Percentiles rank a stretch among this genome's conserved stretches.
Evolutionary conservation across 768 basidiomycete species (phyloP).

Genomic region (Peribolospora baueri): DNA sequence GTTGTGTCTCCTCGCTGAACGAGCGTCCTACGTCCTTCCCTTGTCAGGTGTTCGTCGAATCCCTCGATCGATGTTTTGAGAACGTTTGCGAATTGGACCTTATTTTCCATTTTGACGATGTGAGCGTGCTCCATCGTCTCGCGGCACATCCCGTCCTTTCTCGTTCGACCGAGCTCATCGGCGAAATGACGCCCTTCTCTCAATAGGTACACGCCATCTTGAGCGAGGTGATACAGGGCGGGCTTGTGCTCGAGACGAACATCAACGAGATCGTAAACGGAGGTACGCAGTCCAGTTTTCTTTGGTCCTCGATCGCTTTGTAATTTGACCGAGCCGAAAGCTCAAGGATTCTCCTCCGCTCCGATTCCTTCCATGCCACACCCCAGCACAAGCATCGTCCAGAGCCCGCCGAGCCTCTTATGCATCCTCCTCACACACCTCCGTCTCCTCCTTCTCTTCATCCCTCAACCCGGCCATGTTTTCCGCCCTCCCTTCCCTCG

Average conservation of each 20-base stretch:
- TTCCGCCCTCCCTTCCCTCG: too few relatives aligned
- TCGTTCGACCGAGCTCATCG: background rate
- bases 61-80: slow-evolving; percentile 81
- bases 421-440: too few relatives aligned
- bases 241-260: slow-evolving; percentile 70
- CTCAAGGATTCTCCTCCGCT: too few relatives aligned
- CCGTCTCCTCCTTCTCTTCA: too few relatives aligned
- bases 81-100: slow-evolving; percentile 96
- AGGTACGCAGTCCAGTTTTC: too few relatives aligned
- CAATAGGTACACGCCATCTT: slow-evolving; percentile 74
- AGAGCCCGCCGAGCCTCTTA: too few relatives aligned
- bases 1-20: background rate
- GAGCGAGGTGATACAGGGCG: slow-evolving; percentile 88
- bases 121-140: slow-evolving; percentile 17
- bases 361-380: too few relatives aligned
- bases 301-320: too few relatives aligned
- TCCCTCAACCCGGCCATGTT: too few relatives aligned
- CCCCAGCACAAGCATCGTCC: too few relatives aligned
- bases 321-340: too few relatives aligned
- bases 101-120: slow-evolving; percentile 97
- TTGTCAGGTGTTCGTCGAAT: slow-evolving; percentile 79
- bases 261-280: too few relatives aligned
- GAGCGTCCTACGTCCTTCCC: background rate
- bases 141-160: background rate
- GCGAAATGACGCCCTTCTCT: background rate